Evolutionary conservation across 1,284 basidiomycete genomes (phyloP).

Genomic region (Malassezia sp.): DNA sequence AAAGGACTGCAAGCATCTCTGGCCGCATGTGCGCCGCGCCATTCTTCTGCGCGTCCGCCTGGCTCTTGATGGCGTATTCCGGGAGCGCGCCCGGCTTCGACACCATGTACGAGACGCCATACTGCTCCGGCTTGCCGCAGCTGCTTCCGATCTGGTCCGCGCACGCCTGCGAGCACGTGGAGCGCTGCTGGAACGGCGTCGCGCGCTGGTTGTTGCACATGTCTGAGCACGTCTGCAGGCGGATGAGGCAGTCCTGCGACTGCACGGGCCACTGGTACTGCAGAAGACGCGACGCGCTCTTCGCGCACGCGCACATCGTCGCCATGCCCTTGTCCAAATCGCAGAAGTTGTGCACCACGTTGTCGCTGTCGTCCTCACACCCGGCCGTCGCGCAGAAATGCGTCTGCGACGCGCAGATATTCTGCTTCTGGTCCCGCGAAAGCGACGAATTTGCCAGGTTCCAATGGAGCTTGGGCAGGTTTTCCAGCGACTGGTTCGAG

Average conservation of each 20-base stretch:
- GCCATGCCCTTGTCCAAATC: constrained; percentile 30
- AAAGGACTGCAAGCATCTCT: no score
- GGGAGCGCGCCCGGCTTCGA: constrained; percentile 26
- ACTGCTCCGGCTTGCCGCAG: constrained; percentile 34
- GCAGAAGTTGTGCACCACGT: constrained; percentile 38
- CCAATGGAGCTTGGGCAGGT: constrained; percentile 18
- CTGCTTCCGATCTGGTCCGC: constrained; percentile 25
- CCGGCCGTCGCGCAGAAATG: constrained; percentile 34
- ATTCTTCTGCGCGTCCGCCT: constrained; percentile 11
- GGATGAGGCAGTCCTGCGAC: constrained; percentile 33
- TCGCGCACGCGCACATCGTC: constrained; percentile 28
- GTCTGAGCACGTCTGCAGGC: constrained; percentile 28
- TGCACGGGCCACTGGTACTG: constrained; percentile 44
- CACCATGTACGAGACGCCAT: constrained; percentile 37
- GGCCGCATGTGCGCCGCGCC: no score
- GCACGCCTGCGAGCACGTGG: constrained; percentile 25
- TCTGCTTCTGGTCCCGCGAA: background rate
- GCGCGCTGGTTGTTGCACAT: constrained; percentile 24
- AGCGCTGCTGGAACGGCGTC: constrained; percentile 22
- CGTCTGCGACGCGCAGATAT: constrained; percentile 31
- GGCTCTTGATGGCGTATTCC: constrained; percentile 19
- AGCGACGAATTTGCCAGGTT: constrained; percentile 17
- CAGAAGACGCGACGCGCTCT: constrained; percentile 25
- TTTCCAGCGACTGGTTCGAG: background rate
- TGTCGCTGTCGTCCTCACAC: constrained; percentile 20